Base-by-base conservation (phyloP, 768 basidiomycete genomes). In the Podaxis pistillaris region DNA sequence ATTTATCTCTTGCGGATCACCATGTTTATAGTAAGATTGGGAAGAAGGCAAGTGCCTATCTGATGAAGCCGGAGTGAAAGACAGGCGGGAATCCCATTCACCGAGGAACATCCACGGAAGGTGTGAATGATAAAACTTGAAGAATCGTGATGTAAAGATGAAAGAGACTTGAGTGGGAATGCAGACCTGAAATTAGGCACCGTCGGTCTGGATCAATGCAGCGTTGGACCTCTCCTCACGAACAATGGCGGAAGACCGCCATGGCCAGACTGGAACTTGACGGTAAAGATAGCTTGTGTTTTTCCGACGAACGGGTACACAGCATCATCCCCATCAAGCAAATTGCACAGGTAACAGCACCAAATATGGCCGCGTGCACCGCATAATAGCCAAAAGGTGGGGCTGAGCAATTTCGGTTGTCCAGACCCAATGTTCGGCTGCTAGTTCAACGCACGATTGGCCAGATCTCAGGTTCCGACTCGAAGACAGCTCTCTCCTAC, bases 1-100 rank as follows among this genome's bases (percentile, higher is more conserved):
- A 59, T 51, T 44, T 50, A 50, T 59, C 47, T 51, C 19, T 13
- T 36, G 46, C 58, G 58, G 58, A 59, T 59, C 58, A 59, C 19
- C 17, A n/a, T 11, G 13, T 33, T 17, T 19, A 37, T 33, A 33
- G 33, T 9, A 38, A 55, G 53, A 22, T 26, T 57, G 56, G 26
- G 19, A 26, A 51, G 47, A 52, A 40, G 58, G 52, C 51, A 59
- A 59, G 50, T 51, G 11, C 58, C 58, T 52, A 46, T 60, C 58
- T 60, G 50, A 60, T 60, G 58, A n/a, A 30, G 41, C 33, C 28
- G 26, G 28, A 8, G 30, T 47, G 17, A 33, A 28, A n/a, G 15
- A 19, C 12, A 5, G 17, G 15, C 41, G 44, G 28, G 46, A 33
- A 47, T 17, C 3, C 17, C 19, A 58, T 22, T 13, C 37, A 33